Percentiles rank a stretch among this genome's conserved stretches.
Conservation (phyloP, 2,329 filamentous ascomycete genomes). For the Ascochyta koolunga region DNA sequence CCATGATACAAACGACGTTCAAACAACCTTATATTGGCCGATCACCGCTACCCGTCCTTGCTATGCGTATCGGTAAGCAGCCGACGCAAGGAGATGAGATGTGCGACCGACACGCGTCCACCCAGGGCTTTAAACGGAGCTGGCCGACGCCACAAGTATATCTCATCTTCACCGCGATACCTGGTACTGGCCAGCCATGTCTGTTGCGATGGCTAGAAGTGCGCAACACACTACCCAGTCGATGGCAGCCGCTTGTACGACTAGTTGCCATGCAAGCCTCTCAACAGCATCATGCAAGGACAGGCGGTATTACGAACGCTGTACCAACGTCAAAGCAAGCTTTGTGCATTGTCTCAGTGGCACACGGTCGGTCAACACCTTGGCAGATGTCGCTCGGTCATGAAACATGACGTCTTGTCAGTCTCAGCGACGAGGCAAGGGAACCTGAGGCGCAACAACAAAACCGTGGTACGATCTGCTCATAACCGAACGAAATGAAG, state of each 20-base stretch:
- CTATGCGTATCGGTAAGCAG: slow-evolving; percentile 8
- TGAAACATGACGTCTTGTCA: slow-evolving; percentile 15
- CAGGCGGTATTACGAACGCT: not conserved
- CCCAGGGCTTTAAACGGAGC: slow-evolving; percentile 1
- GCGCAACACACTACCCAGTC: not conserved
- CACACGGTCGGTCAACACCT: slow-evolving; percentile 14
- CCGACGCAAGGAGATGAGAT: slow-evolving; percentile 12
- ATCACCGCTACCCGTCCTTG: slow-evolving; percentile 6
- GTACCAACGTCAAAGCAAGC: slow-evolving; percentile 15
- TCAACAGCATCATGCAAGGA: slow-evolving; percentile 18
- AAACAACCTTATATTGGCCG: slow-evolving; percentile 8
- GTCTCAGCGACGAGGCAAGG: slow-evolving; percentile 3
- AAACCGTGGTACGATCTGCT: not conserved
- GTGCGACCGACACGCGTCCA: slow-evolving; percentile 11
- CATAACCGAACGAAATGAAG: not conserved
- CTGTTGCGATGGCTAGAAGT: not conserved
- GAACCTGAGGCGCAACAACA: not conserved
- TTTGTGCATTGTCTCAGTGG: slow-evolving; percentile 17
- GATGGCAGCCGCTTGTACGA: slow-evolving; percentile 1
- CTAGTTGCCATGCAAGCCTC: not conserved
- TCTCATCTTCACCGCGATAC: not conserved
- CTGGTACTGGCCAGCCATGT: not conserved
- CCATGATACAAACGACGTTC: slow-evolving; percentile 4
- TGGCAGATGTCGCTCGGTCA: not conserved
- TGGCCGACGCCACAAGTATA: slow-evolving; percentile 7